phyloP scores from a whole-genome alignment of 371 early-diverging fungal genomes.

The Lichtheimia corymbifera region DNA sequence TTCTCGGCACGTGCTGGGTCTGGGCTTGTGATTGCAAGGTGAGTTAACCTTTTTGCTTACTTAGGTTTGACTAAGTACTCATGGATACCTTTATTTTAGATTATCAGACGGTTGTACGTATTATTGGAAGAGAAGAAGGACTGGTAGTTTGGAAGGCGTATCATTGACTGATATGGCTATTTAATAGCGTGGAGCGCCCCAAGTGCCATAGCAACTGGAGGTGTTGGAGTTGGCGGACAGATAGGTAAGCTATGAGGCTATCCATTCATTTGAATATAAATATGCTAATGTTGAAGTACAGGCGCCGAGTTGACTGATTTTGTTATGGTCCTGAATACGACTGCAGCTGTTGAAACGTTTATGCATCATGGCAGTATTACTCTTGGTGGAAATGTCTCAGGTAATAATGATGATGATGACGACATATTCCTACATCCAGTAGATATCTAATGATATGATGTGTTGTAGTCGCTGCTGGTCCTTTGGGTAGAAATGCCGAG shows the following conservation, averaged over 20 bases:
- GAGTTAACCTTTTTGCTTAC: not conserved
- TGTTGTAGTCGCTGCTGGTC: slow-evolving; percentile 83
- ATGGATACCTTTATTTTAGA: not conserved
- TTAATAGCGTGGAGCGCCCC: slow-evolving; percentile 22
- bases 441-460: not conserved
- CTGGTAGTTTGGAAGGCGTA: not conserved
- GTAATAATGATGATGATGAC: slow-evolving; percentile 21
- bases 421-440: not conserved
- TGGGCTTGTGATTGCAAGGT: slow-evolving; percentile 88
- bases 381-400: slow-evolving; percentile 83
- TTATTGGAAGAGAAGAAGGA: not conserved
- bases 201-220: slow-evolving; percentile 21
- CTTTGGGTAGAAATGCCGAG: slow-evolving; percentile 90
- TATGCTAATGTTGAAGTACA: not conserved
- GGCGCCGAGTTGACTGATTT: slow-evolving; percentile 93
- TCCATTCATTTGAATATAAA: not conserved
- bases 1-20: slow-evolving; percentile 92
- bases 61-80: not conserved
- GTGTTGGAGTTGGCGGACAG: slow-evolving; percentile 25
- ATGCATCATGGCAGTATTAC: slow-evolving; percentile 89
- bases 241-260: slow-evolving; percentile 4
- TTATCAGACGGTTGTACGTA: not conserved
- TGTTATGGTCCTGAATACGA: slow-evolving; percentile 87
- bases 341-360: slow-evolving; percentile 89
- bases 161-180: not conserved